Evolutionary conservation across 495 filamentous ascomycete genomes (phyloP).

Genomic region (Letharia columbiana): DNA sequence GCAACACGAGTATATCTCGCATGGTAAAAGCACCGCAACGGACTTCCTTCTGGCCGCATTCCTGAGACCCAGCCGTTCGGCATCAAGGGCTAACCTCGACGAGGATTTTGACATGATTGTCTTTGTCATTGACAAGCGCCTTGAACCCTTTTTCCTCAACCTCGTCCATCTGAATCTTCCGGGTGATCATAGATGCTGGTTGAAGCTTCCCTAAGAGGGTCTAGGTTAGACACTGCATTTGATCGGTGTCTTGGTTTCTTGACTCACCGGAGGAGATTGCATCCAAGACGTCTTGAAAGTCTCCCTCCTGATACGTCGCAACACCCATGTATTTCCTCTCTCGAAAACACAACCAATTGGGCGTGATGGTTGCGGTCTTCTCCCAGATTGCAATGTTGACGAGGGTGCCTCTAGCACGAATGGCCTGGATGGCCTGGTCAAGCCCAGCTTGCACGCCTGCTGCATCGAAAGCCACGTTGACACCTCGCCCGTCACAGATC

Average conservation of each 20-base stretch:
- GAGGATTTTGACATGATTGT: slow-evolving; percentile 48
- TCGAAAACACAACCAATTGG: slow-evolving; percentile 41
- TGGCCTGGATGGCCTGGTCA: slow-evolving; percentile 40
- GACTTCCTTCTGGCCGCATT: background rate
- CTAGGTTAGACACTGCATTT: slow-evolving; percentile 1
- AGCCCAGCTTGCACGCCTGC: slow-evolving; percentile 49
- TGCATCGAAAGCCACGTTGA: slow-evolving; percentile 49
- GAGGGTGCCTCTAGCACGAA: slow-evolving; percentile 46
- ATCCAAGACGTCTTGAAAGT: slow-evolving; percentile 47
- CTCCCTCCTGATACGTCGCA: slow-evolving; percentile 45
- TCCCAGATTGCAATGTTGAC: slow-evolving; percentile 60
- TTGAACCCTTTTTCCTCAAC: slow-evolving; percentile 52
- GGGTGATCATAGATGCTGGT: slow-evolving; percentile 52
- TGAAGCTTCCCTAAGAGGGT: slow-evolving; percentile 37
- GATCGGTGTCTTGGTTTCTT: background rate
- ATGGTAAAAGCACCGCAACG: background rate
- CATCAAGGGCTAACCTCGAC: slow-evolving; percentile 30
- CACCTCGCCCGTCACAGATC: slow-evolving; percentile 42
- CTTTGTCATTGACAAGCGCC: slow-evolving; percentile 46
- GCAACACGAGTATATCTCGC: background rate
- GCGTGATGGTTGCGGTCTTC: slow-evolving; percentile 37
- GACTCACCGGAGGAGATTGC: slow-evolving; percentile 42
- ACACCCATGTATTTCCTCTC: slow-evolving; percentile 44
- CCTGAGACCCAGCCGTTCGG: background rate
- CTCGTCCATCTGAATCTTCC: slow-evolving; percentile 43